Evolutionary conservation across 1,139 yeast genomes (phyloP).

Genomic region (Diutina neorugosa): DNA sequence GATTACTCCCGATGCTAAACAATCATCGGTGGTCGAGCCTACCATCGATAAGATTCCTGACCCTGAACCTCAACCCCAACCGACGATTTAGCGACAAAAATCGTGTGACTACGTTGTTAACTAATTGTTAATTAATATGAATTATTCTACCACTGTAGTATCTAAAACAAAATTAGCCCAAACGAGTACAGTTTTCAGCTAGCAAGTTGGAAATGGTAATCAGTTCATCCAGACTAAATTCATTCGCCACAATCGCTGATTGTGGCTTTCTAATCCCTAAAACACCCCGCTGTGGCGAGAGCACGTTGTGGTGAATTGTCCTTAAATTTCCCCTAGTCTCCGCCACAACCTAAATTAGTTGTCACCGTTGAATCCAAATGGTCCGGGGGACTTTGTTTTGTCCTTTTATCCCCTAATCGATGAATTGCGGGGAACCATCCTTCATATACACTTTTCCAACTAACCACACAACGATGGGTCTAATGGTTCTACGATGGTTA

Average conservation of each 20-base stretch:
- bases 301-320: neutral
- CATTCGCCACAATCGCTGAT: too few species aligned
- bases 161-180: too few species aligned
- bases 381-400: neutral
- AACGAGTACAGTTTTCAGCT: too few species aligned
- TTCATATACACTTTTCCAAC: neutral
- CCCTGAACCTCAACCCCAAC: neutral
- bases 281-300: neutral
- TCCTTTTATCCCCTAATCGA: neutral
- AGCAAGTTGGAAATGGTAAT: too few species aligned
- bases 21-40: neutral
- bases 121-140: too few species aligned
- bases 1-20: neutral
- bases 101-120: too few species aligned
- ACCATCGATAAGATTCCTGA: neutral
- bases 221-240: too few species aligned
- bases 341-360: too few species aligned
- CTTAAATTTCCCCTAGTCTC: neutral
- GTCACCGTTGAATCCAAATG: too few species aligned
- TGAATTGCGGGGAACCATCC: neutral
- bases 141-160: too few species aligned
- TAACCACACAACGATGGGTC: neutral
- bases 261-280: neutral
- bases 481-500: neutral
- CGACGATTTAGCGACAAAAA: neutral